Conservation (phyloP, 257 asterid genomes). For the Cynanchum wilfordii region DNA sequence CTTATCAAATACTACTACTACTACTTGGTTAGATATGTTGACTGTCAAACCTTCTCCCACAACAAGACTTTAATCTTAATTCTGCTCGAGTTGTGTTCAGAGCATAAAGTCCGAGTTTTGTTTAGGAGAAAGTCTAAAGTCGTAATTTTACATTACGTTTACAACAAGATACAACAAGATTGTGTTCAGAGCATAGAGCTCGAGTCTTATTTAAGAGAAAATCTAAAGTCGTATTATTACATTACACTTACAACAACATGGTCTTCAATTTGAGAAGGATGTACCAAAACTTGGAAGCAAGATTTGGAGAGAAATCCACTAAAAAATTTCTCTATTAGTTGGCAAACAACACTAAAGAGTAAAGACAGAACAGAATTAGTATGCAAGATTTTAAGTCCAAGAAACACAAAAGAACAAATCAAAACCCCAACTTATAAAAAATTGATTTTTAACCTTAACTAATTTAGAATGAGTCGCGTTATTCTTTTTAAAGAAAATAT, state of each 20-base stretch:
- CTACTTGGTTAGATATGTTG: neutral
- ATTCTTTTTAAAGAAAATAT: too few relatives aligned
- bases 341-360: neutral
- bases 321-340: neutral
- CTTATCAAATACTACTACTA: neutral
- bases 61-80: neutral
- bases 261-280: neutral
- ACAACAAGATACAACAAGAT: too few relatives aligned
- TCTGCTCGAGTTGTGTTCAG: too few relatives aligned
- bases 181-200: too few relatives aligned
- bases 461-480: too few relatives aligned
- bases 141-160: too few relatives aligned
- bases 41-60: neutral
- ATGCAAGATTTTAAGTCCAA: neutral
- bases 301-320: neutral
- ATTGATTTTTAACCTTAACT: too few relatives aligned
- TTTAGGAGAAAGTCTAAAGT: too few relatives aligned
- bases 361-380: neutral
- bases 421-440: neutral
- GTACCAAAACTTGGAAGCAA: neutral
- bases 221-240: too few relatives aligned
- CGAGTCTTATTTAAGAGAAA: too few relatives aligned
- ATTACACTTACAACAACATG: too few relatives aligned
- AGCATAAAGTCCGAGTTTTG: too few relatives aligned
- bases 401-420: neutral